Evolutionary conservation across 371 early-diverging fungal species (phyloP).

Genomic region (Mortierella sp.): DNA sequence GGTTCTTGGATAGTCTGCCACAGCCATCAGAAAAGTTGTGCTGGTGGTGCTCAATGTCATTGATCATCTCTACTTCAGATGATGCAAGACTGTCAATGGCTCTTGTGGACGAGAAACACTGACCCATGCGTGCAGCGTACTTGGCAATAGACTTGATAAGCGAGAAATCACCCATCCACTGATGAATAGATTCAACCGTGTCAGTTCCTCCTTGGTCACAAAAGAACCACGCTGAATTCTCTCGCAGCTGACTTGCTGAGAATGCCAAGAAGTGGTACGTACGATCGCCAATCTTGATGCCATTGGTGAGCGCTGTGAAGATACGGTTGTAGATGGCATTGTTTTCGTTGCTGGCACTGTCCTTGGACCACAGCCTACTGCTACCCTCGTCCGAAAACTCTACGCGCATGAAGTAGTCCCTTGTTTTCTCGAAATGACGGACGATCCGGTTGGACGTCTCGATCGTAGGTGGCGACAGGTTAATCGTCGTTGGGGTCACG

Average conservation of each 20-base stretch:
- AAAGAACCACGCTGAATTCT: constrained; percentile 83
- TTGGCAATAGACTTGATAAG: constrained; percentile 77
- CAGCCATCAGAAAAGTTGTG: constrained; percentile 87
- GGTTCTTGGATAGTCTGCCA: constrained; percentile 69
- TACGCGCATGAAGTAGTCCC: constrained; percentile 75
- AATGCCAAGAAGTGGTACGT: constrained; percentile 79
- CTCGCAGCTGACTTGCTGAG: constrained; percentile 74
- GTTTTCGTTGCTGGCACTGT: constrained; percentile 41
- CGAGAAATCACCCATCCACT: constrained; percentile 81
- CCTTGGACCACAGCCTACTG: constrained; percentile 53
- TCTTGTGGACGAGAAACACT: constrained; percentile 78
- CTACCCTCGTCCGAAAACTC: constrained; percentile 75
- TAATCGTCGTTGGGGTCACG: constrained; percentile 71
- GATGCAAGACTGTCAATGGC: constrained; percentile 56
- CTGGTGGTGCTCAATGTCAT: constrained; percentile 66
- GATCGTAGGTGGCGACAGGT: constrained; percentile 62
- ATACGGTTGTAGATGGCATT: constrained; percentile 63
- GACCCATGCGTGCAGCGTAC: constrained; percentile 79
- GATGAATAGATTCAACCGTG: constrained; percentile 66
- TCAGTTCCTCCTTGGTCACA: constrained; percentile 38
- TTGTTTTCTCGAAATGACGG: constrained; percentile 58
- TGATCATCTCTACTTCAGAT: constrained; percentile 58
- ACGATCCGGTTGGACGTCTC: constrained; percentile 78
- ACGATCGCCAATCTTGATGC: constrained; percentile 67
- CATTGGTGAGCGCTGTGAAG: constrained; percentile 61